Evolutionary conservation across 1,284 basidiomycete species (phyloP).

Genomic region (Amylostereum areolatum): DNA sequence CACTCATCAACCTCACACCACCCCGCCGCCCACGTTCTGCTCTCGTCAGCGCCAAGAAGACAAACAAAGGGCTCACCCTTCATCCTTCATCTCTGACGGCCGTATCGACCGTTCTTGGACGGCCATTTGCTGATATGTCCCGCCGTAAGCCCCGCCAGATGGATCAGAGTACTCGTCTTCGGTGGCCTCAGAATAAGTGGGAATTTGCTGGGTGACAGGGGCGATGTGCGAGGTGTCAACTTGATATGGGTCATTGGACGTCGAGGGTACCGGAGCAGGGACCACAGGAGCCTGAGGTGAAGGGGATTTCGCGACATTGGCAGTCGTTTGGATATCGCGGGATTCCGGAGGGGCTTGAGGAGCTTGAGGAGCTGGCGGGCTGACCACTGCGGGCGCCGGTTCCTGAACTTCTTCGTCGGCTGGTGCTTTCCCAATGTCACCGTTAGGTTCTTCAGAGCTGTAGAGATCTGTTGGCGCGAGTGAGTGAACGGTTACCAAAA

Average conservation of each 20-base stretch:
- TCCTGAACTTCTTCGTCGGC: constrained; percentile 20
- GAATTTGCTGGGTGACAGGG: constrained; percentile 57
- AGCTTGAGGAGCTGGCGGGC: constrained; percentile 5
- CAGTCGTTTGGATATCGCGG: too few relatives aligned
- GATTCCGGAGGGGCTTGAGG: too few relatives aligned
- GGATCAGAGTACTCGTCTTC: constrained; percentile 43
- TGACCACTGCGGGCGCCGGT: constrained; percentile 16
- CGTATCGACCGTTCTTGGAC: constrained; percentile 64
- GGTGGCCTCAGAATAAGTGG: constrained; percentile 65
- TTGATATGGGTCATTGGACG: constrained; percentile 15
- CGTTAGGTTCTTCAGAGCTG: constrained; percentile 65
- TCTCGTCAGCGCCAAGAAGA: constrained; percentile 14
- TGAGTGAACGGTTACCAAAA: background rate
- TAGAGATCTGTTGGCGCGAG: constrained; percentile 58
- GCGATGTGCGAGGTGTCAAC: constrained; percentile 18
- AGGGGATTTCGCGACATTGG: constrained; percentile 2
- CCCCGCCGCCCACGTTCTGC: too few relatives aligned
- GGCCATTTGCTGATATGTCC: constrained; percentile 37
- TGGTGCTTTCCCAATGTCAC: constrained; percentile 33
- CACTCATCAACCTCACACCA: constrained; percentile 14
- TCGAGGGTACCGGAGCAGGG: constrained; percentile 17
- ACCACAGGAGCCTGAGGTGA: constrained; percentile 13
- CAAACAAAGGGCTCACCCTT: constrained; percentile 76
- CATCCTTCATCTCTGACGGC: constrained; percentile 96
- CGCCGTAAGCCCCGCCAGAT: constrained; percentile 23